phyloP scores from a whole-genome alignment of 2,329 filamentous ascomycete genomes.

The Pleurostoma richardsiae region DNA sequence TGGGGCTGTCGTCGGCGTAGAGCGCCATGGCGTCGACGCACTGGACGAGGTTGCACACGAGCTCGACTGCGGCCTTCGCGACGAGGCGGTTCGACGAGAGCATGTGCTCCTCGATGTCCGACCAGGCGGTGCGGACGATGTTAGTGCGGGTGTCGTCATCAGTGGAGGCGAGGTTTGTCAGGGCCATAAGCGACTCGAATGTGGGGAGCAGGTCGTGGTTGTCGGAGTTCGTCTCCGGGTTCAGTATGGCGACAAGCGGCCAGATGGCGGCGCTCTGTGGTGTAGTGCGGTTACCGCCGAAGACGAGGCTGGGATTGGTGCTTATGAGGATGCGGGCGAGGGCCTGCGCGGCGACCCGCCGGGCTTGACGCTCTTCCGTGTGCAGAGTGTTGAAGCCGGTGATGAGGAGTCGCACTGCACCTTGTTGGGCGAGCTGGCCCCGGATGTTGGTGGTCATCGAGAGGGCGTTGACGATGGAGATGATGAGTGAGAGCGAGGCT shows the following conservation, averaged over 20 bases:
- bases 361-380: conserved; percentile 38
- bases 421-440: conserved; percentile 83
- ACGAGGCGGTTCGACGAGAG: conserved; percentile 71
- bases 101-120: conserved; percentile 76
- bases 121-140: conserved; percentile 71
- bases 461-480: conserved; percentile 73
- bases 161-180: conserved; percentile 87
- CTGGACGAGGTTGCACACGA: conserved; percentile 86
- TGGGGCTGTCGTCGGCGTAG: conserved; percentile 62
- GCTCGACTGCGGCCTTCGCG: conserved; percentile 77
- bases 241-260: conserved; percentile 71
- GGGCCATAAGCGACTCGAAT: conserved; percentile 85
- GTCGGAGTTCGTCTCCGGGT: conserved; percentile 55
- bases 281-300: conserved; percentile 69
- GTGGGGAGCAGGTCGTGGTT: conserved; percentile 77
- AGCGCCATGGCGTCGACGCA: conserved; percentile 60
- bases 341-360: conserved; percentile 67
- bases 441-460: conserved; percentile 70
- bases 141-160: conserved; percentile 61
- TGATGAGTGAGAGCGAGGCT: conserved; percentile 65
- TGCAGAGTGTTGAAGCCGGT: conserved; percentile 61
- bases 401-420: conserved; percentile 81
- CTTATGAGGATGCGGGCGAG: conserved; percentile 83
- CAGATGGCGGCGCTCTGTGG: conserved; percentile 77
- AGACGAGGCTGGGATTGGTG: conserved; percentile 78